These are phyloP conservation scores for Nymphaea colorata DNA, from an alignment of 164 flowering plant species.

Conservation along the genomic window DNA sequence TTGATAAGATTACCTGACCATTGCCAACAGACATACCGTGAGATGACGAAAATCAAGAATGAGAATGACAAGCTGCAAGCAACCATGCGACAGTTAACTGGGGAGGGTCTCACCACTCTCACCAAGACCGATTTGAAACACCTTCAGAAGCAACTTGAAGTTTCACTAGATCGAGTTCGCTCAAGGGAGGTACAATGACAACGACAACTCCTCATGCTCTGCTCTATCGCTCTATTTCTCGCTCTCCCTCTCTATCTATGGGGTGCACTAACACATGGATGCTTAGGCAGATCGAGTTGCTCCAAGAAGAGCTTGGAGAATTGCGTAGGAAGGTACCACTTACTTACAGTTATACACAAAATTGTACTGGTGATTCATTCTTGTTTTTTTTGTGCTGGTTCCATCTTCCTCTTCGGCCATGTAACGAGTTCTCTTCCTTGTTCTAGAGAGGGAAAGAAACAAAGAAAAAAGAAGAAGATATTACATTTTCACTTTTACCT, in stretches of 20 bases:
- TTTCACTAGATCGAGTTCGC: conserved; percentile 26
- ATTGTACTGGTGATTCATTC: neutral
- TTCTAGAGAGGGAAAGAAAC: neutral
- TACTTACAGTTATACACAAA: neutral
- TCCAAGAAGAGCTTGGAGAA: conserved; percentile 35
- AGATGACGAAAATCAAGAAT: conserved; percentile 21
- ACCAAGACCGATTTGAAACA: conserved; percentile 17
- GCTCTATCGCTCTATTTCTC: neutral
- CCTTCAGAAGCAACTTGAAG: conserved; percentile 29
- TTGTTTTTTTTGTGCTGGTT: no score
- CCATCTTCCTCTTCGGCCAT: neutral
- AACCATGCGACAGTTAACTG: conserved; percentile 19
- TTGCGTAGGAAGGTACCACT: conserved; percentile 1
- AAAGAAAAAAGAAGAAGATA: neutral
- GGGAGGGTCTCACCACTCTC: conserved; percentile 22
- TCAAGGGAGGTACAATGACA: conserved; percentile 24
- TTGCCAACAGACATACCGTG: conserved; percentile 17
- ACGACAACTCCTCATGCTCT: neutral
- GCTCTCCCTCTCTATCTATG: no score
- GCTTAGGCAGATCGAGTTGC: conserved; percentile 22
- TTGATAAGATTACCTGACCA: no score
- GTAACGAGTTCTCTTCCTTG: neutral
- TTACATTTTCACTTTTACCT: no score
- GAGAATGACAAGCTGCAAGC: conserved; percentile 30
- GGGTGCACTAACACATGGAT: neutral